A percentile compares a stretch with the other conserved stretches of the same genome.
Evolutionary conservation across 108 stramenopile species (phyloP).

Genomic region (Nitzschia palea): DNA sequence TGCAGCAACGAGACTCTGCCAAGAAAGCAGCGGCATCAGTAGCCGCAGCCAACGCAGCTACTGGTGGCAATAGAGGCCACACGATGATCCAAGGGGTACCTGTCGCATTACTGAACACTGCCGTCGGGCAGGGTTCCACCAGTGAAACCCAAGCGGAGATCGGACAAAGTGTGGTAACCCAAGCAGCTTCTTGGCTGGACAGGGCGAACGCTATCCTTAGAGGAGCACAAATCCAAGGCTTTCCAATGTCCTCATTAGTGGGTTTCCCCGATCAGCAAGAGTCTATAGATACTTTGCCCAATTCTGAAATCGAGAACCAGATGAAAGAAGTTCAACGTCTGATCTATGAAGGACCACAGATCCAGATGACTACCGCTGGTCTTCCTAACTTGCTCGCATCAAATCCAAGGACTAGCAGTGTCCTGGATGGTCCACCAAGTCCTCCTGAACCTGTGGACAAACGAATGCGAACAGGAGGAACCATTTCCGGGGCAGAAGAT

Average conservation of each 20-base stretch:
- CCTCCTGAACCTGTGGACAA: conserved; percentile 43
- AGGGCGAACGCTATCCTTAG: conserved; percentile 59
- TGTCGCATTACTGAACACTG: conserved; percentile 12
- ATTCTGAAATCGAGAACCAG: conserved; percentile 48
- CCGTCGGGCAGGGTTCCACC: not conserved
- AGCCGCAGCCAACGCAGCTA: conserved; percentile 52
- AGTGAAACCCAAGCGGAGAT: conserved; percentile 1
- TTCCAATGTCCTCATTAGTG: not conserved
- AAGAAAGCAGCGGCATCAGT: conserved; percentile 69
- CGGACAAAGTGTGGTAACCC: conserved; percentile 42
- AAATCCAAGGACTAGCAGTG: not conserved
- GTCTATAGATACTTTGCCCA: not conserved
- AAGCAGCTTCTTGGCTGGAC: conserved; percentile 75
- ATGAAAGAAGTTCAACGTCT: conserved; percentile 70
- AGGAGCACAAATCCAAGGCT: conserved; percentile 4
- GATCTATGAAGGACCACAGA: conserved; percentile 68
- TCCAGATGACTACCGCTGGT: conserved; percentile 52
- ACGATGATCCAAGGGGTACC: conserved; percentile 26
- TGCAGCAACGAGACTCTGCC: conserved; percentile 73
- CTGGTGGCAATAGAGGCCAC: not conserved
- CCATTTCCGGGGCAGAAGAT: conserved; percentile 52
- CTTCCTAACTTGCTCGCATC: conserved; percentile 34
- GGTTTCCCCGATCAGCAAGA: not conserved
- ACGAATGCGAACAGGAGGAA: conserved; percentile 30
- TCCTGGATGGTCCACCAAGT: not conserved